Percentiles rank a stretch among this genome's conserved stretches.
phyloP scores from a whole-genome alignment of 768 basidiomycete species.

The Phylloporus sp. region DNA sequence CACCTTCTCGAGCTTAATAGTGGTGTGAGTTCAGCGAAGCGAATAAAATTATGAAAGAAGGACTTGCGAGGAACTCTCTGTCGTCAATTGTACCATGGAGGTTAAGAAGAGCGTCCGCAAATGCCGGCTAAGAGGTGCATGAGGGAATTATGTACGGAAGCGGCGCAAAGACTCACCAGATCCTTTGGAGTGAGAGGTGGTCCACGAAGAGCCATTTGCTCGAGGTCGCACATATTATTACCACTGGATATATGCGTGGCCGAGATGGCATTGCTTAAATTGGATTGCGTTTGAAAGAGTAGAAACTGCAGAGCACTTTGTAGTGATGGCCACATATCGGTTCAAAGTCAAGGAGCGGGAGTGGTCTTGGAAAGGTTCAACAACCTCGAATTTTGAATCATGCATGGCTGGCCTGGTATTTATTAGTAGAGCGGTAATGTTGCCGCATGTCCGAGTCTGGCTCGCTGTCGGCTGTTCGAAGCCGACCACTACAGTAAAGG shows the following conservation, averaged over 20 bases:
- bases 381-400: too few species aligned
- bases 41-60: background rate
- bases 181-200: conserved; percentile 21
- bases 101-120: conserved; percentile 44
- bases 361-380: too few species aligned
- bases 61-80: conserved; percentile 52
- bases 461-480: too few species aligned
- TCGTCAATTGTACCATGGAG: conserved; percentile 47
- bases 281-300: conserved; percentile 10
- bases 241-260: conserved; percentile 6
- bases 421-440: too few species aligned
- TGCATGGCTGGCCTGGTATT: too few species aligned
- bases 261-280: background rate
- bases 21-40: conserved; percentile 4
- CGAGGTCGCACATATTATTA: conserved; percentile 23
- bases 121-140: conserved; percentile 37
- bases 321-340: too few species aligned
- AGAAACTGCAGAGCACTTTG: conserved; percentile 14
- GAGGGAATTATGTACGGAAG: background rate
- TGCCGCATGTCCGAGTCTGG: too few species aligned
- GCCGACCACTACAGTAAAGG: too few species aligned
- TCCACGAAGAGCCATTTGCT: conserved; percentile 27
- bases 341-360: too few species aligned
- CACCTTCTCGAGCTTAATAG: conserved; percentile 56
- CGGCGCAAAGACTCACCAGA: conserved; percentile 21